Evolutionary conservation across 2,329 filamentous ascomycete genomes (phyloP).

Genomic region (Colletotrichum neosansevieriae): DNA sequence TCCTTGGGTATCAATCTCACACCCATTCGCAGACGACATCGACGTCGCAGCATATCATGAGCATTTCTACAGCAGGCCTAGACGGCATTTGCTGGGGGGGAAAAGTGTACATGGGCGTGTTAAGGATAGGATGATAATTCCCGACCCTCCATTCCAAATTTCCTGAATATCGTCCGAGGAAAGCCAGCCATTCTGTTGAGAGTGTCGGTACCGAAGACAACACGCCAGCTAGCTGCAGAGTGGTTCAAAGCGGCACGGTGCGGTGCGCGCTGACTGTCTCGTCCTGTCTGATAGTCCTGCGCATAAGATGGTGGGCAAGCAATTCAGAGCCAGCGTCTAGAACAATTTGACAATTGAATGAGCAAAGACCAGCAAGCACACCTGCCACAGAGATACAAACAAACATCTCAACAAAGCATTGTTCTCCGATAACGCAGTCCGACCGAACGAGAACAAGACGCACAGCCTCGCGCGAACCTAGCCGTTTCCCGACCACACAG

Average conservation of each 20-base stretch:
- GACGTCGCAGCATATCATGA: conserved; percentile 1
- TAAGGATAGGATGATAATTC: conserved; percentile 19
- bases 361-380: conserved; percentile 12
- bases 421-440: conserved; percentile 30
- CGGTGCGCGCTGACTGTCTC: conserved; percentile 6
- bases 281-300: background rate
- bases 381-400: background rate
- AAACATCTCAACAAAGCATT: conserved; percentile 32
- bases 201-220: conserved; percentile 2
- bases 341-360: background rate
- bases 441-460: conserved; percentile 9
- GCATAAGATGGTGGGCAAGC: background rate
- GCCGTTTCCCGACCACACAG: conserved; percentile 15
- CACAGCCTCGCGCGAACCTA: conserved; percentile 30
- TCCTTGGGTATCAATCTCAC: conserved; percentile 30
- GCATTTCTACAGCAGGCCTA: conserved; percentile 23
- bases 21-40: conserved; percentile 3
- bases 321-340: background rate
- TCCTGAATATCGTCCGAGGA: background rate
- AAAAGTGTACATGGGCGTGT: background rate
- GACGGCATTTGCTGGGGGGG: background rate
- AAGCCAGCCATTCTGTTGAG: conserved; percentile 2
- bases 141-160: conserved; percentile 30
- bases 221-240: background rate
- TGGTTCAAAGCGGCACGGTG: conserved; percentile 3